These are phyloP conservation scores for Solanum hybrid DNA, from an alignment of 305 asterid genomes.

Conservation along the genomic window DNA sequence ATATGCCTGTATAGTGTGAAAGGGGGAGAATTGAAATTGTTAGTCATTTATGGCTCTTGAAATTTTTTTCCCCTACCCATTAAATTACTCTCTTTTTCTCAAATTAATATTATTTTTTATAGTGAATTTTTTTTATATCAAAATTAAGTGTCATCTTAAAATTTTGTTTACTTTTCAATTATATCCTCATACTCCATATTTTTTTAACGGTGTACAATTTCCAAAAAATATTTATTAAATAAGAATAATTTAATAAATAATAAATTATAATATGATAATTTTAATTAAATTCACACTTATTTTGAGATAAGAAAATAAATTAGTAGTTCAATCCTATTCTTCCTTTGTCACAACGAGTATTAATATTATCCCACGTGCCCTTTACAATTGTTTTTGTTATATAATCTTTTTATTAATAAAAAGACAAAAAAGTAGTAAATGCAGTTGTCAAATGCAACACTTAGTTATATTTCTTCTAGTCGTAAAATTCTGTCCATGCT, in stretches of 20 bases:
- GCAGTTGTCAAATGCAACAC: neutral
- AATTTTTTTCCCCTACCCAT: neutral
- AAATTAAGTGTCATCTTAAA: neutral
- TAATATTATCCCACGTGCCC: neutral
- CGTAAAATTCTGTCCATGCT: neutral
- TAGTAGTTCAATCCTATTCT: neutral
- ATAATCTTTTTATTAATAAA: neutral
- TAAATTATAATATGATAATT: neutral
- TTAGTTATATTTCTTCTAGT: neutral
- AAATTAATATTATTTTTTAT: neutral
- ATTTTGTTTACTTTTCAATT: neutral
- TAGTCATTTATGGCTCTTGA: neutral
- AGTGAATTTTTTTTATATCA: neutral
- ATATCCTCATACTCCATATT: neutral
- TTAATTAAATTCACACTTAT: neutral
- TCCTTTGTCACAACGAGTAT: neutral
- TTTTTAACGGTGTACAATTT: neutral
- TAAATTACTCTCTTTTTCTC: neutral
- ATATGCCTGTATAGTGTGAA: neutral
- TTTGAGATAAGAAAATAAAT: neutral
- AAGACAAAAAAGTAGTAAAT: neutral
- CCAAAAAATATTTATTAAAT: neutral
- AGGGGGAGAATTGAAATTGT: neutral
- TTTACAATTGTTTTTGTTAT: neutral
- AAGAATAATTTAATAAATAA: rapidly evolving